Percentiles rank a stretch among this genome's conserved stretches.
phyloP scores from a whole-genome alignment of 2,329 filamentous ascomycete species.

The Stromatinia cepivora region DNA sequence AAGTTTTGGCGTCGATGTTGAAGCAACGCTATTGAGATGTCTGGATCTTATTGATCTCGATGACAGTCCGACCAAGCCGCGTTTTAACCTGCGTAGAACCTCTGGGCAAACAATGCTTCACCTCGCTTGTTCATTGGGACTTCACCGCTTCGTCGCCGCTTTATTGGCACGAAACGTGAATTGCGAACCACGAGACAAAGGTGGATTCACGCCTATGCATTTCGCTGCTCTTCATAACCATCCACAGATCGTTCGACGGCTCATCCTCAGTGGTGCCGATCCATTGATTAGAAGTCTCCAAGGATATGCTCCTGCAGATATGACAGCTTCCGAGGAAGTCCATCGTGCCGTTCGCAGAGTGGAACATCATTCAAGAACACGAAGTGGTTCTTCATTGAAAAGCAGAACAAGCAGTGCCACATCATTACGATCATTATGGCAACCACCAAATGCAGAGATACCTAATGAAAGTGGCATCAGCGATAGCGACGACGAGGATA shows the following conservation, averaged over 20 bases:
- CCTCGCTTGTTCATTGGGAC: constrained; percentile 72
- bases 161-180: constrained; percentile 77
- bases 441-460: constrained; percentile 49
- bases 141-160: constrained; percentile 73
- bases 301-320: constrained; percentile 69
- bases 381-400: constrained; percentile 60
- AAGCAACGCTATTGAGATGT: constrained; percentile 60
- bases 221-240: constrained; percentile 77
- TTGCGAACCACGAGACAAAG: constrained; percentile 71
- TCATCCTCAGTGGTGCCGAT: constrained; percentile 73
- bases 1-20: constrained; percentile 40
- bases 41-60: constrained; percentile 79
- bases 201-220: constrained; percentile 80
- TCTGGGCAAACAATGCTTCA: constrained; percentile 82
- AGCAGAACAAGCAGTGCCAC: constrained; percentile 66
- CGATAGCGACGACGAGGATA: constrained; percentile 47
- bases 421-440: constrained; percentile 68
- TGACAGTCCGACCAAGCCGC: constrained; percentile 66
- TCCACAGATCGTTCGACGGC: constrained; percentile 70
- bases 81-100: constrained; percentile 62
- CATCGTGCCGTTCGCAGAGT: constrained; percentile 62
- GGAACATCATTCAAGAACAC: constrained; percentile 63
- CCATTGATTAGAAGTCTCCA: constrained; percentile 67
- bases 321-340: constrained; percentile 65
- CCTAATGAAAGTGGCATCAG: constrained; percentile 44